These are phyloP conservation scores for Globisporangium yorkense DNA, from an alignment of 352 stramenopile genomes.

Conservation along the genomic window DNA sequence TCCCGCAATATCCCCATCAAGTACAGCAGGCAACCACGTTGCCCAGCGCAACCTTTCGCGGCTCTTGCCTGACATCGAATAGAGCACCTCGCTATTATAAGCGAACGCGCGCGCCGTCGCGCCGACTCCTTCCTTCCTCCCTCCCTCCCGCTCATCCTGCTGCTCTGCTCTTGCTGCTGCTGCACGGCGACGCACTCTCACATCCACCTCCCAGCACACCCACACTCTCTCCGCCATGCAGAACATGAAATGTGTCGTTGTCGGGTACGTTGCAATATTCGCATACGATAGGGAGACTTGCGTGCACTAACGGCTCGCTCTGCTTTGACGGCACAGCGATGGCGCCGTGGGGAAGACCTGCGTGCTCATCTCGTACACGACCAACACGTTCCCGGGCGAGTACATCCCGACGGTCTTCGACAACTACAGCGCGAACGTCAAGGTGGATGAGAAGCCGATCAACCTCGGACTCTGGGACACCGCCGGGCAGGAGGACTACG, in stretches of 20 bases:
- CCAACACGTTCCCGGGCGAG: constrained; percentile 94
- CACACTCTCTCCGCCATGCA: constrained; percentile 61
- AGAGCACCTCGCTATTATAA: background rate
- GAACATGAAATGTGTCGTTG: constrained; percentile 95
- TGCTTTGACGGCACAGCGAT: constrained; percentile 56
- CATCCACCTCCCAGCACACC: constrained; percentile 10
- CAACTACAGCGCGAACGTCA: constrained; percentile 92
- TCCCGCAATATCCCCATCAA: background rate
- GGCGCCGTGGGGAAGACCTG: constrained; percentile 96
- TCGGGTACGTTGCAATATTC: constrained; percentile 44
- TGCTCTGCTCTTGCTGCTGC: background rate
- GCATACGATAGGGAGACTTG: background rate
- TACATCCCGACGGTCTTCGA: constrained; percentile 97
- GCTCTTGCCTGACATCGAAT: background rate
- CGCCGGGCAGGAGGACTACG: constrained; percentile 96
- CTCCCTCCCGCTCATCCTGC: background rate
- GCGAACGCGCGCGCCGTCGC: background rate
- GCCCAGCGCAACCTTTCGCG: background rate
- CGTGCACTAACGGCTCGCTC: background rate
- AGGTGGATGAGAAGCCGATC: constrained; percentile 93
- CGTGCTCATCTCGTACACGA: constrained; percentile 96
- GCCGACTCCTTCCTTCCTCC: background rate
- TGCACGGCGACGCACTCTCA: background rate
- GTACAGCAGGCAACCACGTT: background rate
- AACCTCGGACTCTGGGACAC: constrained; percentile 97